Percentiles rank a stretch among this genome's conserved stretches.
phyloP scores from a whole-genome alignment of 1,284 basidiomycete species.

The Ceratobasidium theobromae region DNA sequence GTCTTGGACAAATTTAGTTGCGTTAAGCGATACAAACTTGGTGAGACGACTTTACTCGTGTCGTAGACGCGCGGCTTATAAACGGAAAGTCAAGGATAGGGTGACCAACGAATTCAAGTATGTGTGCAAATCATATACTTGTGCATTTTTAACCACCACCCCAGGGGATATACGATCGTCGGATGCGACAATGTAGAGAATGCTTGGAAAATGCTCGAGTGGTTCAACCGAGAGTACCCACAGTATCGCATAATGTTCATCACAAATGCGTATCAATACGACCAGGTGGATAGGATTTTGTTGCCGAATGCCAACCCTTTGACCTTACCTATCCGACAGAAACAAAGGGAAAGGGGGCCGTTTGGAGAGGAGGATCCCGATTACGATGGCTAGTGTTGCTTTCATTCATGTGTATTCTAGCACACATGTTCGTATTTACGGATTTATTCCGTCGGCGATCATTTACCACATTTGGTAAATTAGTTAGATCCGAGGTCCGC shows the following conservation, averaged over 20 bases:
- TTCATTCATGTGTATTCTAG: too few species aligned
- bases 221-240: background rate
- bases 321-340: too few species aligned
- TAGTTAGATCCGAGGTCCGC: too few species aligned
- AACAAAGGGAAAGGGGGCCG: too few species aligned
- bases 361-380: too few species aligned
- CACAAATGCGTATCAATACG: background rate
- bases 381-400: too few species aligned
- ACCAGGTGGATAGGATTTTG: too few species aligned
- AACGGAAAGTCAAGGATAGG: background rate
- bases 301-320: too few species aligned
- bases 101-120: conserved; percentile 1
- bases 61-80: background rate
- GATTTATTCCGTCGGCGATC: too few species aligned
- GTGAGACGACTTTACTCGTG: background rate
- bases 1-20: background rate
- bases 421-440: too few species aligned
- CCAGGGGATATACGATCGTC: background rate
- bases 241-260: conserved; percentile 7
- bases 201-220: conserved; percentile 13
- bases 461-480: too few species aligned
- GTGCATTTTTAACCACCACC: background rate
- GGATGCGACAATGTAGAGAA: background rate
- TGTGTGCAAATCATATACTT: background rate
- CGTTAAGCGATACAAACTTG: background rate